Percentiles rank a stretch among this genome's conserved stretches.
Evolutionary conservation across 163 green algal species (phyloP).

Genomic region (Prototheca wickerhamii): DNA sequence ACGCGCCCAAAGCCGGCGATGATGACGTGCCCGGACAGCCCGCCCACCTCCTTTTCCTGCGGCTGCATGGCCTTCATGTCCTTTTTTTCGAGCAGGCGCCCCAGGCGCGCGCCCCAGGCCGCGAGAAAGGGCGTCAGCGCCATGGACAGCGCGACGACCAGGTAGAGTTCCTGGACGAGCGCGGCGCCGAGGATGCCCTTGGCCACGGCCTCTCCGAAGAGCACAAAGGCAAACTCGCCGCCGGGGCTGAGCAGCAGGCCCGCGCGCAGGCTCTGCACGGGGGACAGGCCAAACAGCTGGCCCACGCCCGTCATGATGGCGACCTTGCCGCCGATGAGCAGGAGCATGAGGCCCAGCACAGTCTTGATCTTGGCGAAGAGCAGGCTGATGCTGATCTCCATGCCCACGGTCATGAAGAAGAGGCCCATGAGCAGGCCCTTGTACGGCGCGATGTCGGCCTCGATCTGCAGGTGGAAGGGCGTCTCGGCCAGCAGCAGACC

Average conservation of each 20-base stretch:
- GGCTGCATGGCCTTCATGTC: conserved; percentile 70
- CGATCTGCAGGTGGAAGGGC: conserved; percentile 93
- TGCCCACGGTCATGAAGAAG: conserved; percentile 97
- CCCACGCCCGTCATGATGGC: conserved; percentile 59
- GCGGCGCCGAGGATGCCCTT: conserved; percentile 59
- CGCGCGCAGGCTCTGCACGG: conserved; percentile 43
- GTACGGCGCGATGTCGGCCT: conserved; percentile 97
- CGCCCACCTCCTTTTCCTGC: conserved; percentile 56
- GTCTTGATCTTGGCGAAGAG: conserved; percentile 72
- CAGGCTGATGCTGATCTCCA: conserved; percentile 78
- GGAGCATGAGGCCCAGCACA: conserved; percentile 63
- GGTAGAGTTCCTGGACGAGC: conserved; percentile 82
- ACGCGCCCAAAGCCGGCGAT: conserved; percentile 92
- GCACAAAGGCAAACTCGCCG: conserved; percentile 98
- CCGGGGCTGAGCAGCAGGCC: conserved; percentile 77
- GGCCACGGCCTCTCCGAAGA: conserved; percentile 84
- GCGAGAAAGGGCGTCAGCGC: conserved; percentile 92
- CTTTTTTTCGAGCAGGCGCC: conserved; percentile 60
- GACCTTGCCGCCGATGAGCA: conserved; percentile 89
- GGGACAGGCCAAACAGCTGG: conserved; percentile 57
- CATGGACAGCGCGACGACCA: conserved; percentile 96
- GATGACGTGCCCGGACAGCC: conserved; percentile 93
- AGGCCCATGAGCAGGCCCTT: conserved; percentile 97
- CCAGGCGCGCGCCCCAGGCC: conserved; percentile 61
- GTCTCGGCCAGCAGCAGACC: conserved; percentile 97